These are phyloP conservation scores for Aspergillus diversus DNA, from an alignment of 495 filamentous ascomycete genomes.

Conservation along the genomic window DNA sequence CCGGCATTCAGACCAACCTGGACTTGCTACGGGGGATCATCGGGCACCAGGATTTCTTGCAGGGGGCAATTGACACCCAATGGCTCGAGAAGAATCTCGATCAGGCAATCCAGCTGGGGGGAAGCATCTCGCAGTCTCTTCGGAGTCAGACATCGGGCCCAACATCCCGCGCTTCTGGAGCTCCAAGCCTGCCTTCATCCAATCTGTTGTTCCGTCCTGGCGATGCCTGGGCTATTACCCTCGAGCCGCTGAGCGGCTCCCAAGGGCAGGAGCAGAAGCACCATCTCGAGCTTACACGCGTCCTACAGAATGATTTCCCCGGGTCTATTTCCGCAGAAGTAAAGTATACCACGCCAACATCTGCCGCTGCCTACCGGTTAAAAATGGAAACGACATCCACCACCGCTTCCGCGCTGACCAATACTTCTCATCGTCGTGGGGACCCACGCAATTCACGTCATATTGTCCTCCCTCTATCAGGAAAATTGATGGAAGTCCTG, in stretches of 20 bases:
- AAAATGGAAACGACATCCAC: slow-evolving; percentile 52
- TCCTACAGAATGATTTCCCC: slow-evolving; percentile 63
- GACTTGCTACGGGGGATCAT: slow-evolving; percentile 57
- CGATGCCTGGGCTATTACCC: slow-evolving; percentile 58
- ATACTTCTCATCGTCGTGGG: slow-evolving; percentile 53
- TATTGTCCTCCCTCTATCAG: slow-evolving; percentile 60
- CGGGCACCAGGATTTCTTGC: slow-evolving; percentile 48
- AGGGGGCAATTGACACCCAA: slow-evolving; percentile 53
- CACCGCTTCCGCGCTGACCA: slow-evolving; percentile 49
- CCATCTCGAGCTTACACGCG: slow-evolving; percentile 56
- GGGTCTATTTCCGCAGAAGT: slow-evolving; percentile 56
- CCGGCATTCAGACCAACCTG: slow-evolving; percentile 60
- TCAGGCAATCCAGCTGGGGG: slow-evolving; percentile 39
- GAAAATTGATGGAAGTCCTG: slow-evolving; percentile 60
- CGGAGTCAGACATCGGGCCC: slow-evolving; percentile 8
- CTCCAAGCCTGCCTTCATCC: slow-evolving; percentile 30
- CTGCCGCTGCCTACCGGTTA: slow-evolving; percentile 44
- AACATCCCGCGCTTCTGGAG: slow-evolving; percentile 1
- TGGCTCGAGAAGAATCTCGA: slow-evolving; percentile 58
- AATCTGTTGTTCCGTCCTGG: slow-evolving; percentile 56
- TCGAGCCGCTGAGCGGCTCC: slow-evolving; percentile 36
- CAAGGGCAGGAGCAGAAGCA: slow-evolving; percentile 29
- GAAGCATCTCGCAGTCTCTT: slow-evolving; percentile 26
- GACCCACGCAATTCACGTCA: slow-evolving; percentile 56
- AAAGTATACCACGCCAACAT: slow-evolving; percentile 51